These are phyloP conservation scores for Linnemannia elongata DNA, from an alignment of 192 early-diverging fungal species.

Conservation along the genomic window DNA sequence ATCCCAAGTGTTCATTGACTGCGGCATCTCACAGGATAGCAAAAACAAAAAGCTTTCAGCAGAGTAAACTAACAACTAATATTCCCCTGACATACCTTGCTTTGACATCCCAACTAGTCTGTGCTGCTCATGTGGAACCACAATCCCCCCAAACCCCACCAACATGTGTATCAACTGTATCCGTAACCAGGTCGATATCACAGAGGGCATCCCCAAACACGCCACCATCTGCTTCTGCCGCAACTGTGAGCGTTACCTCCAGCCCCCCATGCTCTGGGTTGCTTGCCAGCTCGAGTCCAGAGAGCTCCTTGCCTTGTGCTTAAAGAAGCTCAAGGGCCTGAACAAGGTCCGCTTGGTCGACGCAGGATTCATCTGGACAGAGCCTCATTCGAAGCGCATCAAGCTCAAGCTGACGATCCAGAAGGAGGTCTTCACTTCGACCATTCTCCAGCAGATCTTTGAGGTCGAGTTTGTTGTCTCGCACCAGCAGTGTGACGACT, in stretches of 20 bases:
- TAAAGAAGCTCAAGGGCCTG: slow-evolving; percentile 93
- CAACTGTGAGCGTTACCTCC: slow-evolving; percentile 97
- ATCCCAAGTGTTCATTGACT: not conserved
- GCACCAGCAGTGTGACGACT: slow-evolving; percentile 96
- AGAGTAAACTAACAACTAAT: not conserved
- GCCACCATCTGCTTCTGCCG: slow-evolving; percentile 96
- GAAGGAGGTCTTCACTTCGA: slow-evolving; percentile 96
- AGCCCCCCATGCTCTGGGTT: slow-evolving; percentile 95
- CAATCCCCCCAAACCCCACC: slow-evolving; percentile 95
- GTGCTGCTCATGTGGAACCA: slow-evolving; percentile 95
- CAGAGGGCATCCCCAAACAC: slow-evolving; percentile 97
- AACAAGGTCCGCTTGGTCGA: slow-evolving; percentile 95
- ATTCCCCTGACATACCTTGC: not conserved
- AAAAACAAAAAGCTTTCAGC: not conserved
- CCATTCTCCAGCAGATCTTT: slow-evolving; percentile 96
- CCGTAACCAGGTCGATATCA: slow-evolving; percentile 96
- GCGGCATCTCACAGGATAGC: not conserved
- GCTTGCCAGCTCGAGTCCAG: slow-evolving; percentile 87
- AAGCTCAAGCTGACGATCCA: slow-evolving; percentile 99
- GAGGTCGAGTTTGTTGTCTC: slow-evolving; percentile 95
- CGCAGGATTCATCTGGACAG: slow-evolving; percentile 99
- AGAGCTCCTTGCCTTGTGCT: slow-evolving; percentile 92
- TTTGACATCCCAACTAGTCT: slow-evolving; percentile 56
- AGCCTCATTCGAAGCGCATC: slow-evolving; percentile 87
- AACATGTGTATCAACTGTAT: slow-evolving; percentile 99